A percentile compares a stretch with the other conserved stretches of the same genome.
phyloP scores from a whole-genome alignment of 768 basidiomycete species.

The Clathrus columnatus region DNA sequence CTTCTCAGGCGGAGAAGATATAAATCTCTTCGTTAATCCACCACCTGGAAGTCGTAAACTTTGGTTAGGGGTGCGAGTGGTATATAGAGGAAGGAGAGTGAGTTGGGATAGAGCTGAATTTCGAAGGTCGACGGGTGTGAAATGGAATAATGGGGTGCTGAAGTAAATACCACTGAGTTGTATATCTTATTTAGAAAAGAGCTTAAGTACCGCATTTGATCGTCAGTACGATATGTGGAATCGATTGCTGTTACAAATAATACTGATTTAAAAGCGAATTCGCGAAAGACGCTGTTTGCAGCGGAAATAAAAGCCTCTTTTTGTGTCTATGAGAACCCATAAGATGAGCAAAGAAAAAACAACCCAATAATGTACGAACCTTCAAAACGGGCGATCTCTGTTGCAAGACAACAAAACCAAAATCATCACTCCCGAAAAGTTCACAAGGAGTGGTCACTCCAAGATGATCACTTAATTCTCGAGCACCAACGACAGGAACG shows the following conservation, averaged over 20 bases:
- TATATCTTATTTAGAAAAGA: not conserved
- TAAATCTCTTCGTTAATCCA: constrained; percentile 59
- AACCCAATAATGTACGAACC: constrained; percentile 29
- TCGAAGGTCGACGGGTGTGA: constrained; percentile 39
- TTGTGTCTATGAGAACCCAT: constrained; percentile 33
- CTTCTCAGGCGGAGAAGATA: constrained; percentile 43
- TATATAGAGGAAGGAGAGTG: constrained; percentile 38
- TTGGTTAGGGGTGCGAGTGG: constrained; percentile 35
- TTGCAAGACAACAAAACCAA: constrained; percentile 55
- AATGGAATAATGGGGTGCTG: constrained; percentile 60
- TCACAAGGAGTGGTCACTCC: constrained; percentile 72
- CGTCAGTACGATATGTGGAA: constrained; percentile 60
- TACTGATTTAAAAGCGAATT: constrained; percentile 39
- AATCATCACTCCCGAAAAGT: constrained; percentile 49
- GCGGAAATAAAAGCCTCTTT: constrained; percentile 60
- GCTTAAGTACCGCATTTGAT: constrained; percentile 61
- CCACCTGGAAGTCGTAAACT: constrained; percentile 50
- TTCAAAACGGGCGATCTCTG: constrained; percentile 75
- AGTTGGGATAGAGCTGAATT: constrained; percentile 36
- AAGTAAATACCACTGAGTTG: not conserved
- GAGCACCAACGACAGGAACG: constrained; percentile 64
- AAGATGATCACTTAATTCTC: constrained; percentile 48
- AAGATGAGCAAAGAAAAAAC: constrained; percentile 2
- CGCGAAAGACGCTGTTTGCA: constrained; percentile 48
- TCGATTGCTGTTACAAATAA: constrained; percentile 73